Evolutionary conservation across 768 basidiomycete genomes (phyloP), one percentile per base, ranked within the genome.

Genomic region (Tulasnella sp.): DNA sequence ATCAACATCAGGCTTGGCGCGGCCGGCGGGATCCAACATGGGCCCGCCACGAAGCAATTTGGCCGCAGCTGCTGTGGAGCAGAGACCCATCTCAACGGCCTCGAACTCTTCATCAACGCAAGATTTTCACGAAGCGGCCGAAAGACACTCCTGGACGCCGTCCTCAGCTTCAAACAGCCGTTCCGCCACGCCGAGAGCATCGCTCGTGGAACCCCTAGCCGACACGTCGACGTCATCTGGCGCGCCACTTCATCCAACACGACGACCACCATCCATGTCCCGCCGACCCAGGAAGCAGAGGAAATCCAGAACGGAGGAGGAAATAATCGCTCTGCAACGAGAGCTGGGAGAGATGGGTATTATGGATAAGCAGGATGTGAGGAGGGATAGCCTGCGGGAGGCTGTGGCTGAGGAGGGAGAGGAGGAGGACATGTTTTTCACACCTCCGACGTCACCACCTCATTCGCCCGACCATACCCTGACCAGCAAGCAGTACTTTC

Each of bases 361-460:
- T 50, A 50, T 50, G 48, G 48, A 50, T 50, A 50, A 50, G 48
- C 48, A 50, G 48, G 48, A 50, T 20, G 18, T 50, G 48, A 50
- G 48, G 48, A 50, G 48, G 48, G 48, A 50, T 50, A 50, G 48
- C 22, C 16, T 50, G 48, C 48, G 48, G 18, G 48, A 50, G 48
- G 48, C 48, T 50, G 48, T 50, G 48, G 48, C 48, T 50, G 48
- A 50, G 48, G 48, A 50, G 22, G 48, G 18, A 50, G 48, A 50
- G 48, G 48, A 50, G 48, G 48, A 50, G 42, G 48, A 72, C 74
- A 28, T 44, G 42, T 58, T 79, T 72, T 37, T 60, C 20, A 75
- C 79, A 64, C 76, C 46, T 50, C 37, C 60, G 76, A 64, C 50
- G 72, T 42, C 72, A 74, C 40, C 74, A 75, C 16, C 50, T 69